Conservation (phyloP, 2,329 filamentous ascomycete genomes). For the Pseudogymnoascus sp. region DNA sequence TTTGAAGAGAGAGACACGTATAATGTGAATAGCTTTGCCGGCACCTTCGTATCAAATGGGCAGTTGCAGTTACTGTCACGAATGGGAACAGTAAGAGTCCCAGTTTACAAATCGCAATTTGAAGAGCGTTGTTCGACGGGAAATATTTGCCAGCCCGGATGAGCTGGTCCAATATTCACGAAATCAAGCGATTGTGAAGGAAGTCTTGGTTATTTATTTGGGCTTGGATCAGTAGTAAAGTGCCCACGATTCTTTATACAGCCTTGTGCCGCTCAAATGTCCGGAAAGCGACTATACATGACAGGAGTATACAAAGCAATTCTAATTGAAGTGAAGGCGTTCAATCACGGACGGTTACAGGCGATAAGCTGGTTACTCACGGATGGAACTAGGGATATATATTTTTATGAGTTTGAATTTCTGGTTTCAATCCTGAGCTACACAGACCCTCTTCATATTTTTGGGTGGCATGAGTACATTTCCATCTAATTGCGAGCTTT, state of each 20-base stretch:
- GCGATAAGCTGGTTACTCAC: not conserved
- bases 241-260: not conserved
- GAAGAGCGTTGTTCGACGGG: not conserved
- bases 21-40: not conserved
- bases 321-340: not conserved
- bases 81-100: not conserved
- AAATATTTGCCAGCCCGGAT: not conserved
- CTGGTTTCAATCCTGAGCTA: not conserved
- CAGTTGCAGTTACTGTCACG: not conserved
- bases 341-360: not conserved
- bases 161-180: not conserved
- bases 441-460: not conserved
- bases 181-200: not conserved
- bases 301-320: not conserved
- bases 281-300: not conserved
- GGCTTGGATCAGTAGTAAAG: not conserved
- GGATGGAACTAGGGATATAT: not conserved
- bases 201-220: not conserved
- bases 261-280: not conserved
- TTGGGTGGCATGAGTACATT: not conserved
- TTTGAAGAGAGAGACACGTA: not conserved
- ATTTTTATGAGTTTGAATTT: not conserved
- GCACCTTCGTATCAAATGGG: not conserved
- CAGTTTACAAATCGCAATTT: not conserved
- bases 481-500: not conserved